Percentiles rank a stretch among this genome's conserved stretches.
Conservation (phyloP, 352 stramenopile species). For the Phytophthora meadii region DNA sequence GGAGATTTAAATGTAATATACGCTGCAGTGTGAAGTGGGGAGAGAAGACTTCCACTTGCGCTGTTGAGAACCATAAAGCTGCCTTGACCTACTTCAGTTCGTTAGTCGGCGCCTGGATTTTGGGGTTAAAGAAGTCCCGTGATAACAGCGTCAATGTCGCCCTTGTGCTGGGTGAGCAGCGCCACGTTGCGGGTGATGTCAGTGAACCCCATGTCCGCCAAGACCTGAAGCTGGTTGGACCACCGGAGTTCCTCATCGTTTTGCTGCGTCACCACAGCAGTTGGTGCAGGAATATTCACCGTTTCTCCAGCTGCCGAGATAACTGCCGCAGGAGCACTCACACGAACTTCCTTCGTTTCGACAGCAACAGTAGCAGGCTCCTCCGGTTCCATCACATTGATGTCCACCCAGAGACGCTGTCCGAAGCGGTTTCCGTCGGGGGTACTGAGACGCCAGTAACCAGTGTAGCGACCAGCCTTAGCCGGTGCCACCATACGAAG, state of each 20-base stretch:
- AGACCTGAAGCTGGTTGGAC: constrained; percentile 47
- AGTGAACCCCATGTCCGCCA: constrained; percentile 79
- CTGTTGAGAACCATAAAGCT: constrained; percentile 10
- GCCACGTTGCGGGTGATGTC: constrained; percentile 61
- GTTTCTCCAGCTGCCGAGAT: constrained; percentile 21
- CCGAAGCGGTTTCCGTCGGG: constrained; percentile 85
- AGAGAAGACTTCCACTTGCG: constrained; percentile 11
- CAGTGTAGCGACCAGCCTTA: constrained; percentile 80
- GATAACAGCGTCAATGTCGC: constrained; percentile 76
- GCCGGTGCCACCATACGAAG: constrained; percentile 72
- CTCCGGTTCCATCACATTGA: constrained; percentile 69
- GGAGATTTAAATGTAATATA: constrained; percentile 43
- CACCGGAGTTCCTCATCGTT: constrained; percentile 59
- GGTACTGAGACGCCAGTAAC: constrained; percentile 89
- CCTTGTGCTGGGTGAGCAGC: constrained; percentile 64
- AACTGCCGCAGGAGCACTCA: constrained; percentile 43
- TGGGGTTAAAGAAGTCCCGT: constrained; percentile 39
- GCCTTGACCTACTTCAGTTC: constrained; percentile 15
- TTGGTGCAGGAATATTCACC: constrained; percentile 42
- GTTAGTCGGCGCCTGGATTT: constrained; percentile 4
- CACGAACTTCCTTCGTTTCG: constrained; percentile 39
- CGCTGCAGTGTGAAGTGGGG: constrained; percentile 16
- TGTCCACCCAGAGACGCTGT: constrained; percentile 90
- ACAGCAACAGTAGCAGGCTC: constrained; percentile 24
- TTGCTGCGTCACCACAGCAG: constrained; percentile 33